Base-by-base conservation (phyloP, 2,329 filamentous ascomycete genomes). In the Colletotrichum liaoningense region DNA sequence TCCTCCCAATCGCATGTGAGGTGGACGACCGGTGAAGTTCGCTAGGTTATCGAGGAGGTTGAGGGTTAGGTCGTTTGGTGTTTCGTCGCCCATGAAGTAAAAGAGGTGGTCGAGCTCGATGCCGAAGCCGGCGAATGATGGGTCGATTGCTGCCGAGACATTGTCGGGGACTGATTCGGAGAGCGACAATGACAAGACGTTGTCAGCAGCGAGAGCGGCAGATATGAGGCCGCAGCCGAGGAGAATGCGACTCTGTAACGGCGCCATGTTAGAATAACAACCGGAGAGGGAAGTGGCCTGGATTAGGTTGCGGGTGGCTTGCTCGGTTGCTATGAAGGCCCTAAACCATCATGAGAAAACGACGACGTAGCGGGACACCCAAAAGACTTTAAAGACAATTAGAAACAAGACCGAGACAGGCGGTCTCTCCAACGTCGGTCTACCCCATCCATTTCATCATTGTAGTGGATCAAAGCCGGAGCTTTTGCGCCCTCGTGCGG, bases 31-130 rank as follows among this genome's bases (percentile, higher is more conserved):
- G 26, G 70, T 73, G 35, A 73, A 73, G 33, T 70, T 62, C 42
- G 70, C 67, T 14, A 73, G 67, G 26, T 73, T 70, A 7, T 52
- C 28, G 12, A 73, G 42, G 22, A 73, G 70, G 12, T 73, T 73
- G 6, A 73, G 30, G 16, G 67, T 56, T 5, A 73, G 46, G 4
- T 73, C 70, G 28, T 73, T 73, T 16, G 70, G 70, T 19, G 70
- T 73, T 26, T 70, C 67, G 19, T 73, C 67, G 42, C 70, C 70
- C 70, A 73, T 73, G 49, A 73, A 73, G 56, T 73, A 70, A 55
- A 62, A 73, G 55, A 73, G 67, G 49, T 73, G 70, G 56, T 73
- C 70, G 19, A 70, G 60, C 46, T 73, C 70, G 42, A 73, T 73
- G 16, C 70, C 70, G 46, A 73, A 73, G 60, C 70, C 70, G 22